Percentiles rank a stretch among this genome's conserved stretches.
These are phyloP conservation scores for Curvularia sp. DNA, from an alignment of 2,329 filamentous ascomycete genomes.

Conservation along the genomic window DNA sequence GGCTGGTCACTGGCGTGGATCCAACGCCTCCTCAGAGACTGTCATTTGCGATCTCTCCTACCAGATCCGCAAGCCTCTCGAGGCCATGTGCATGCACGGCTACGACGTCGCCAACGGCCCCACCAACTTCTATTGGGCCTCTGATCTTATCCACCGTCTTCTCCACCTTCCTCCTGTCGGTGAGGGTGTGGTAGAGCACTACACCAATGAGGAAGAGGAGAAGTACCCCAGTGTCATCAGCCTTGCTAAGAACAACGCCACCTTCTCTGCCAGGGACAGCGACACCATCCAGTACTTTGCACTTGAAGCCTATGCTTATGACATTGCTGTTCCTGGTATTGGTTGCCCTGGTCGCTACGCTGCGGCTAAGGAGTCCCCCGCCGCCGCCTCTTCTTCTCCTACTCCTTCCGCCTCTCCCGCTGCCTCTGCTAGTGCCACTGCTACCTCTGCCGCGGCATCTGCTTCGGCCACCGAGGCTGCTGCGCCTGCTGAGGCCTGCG, in stretches of 20 bases:
- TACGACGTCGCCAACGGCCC: constrained; percentile 65
- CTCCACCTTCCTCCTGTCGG: constrained; percentile 68
- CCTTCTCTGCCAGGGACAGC: constrained; percentile 63
- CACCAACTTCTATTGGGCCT: constrained; percentile 69
- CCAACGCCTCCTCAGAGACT: constrained; percentile 69
- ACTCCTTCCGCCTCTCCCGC: constrained; percentile 4
- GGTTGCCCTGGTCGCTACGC: constrained; percentile 63
- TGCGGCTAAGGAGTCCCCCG: constrained; percentile 13
- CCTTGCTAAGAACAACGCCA: constrained; percentile 59
- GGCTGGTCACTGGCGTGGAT: constrained; percentile 72
- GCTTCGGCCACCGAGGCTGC: constrained; percentile 7
- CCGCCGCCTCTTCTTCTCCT: constrained; percentile 13
- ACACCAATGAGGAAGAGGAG: constrained; percentile 64
- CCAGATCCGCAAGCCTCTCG: constrained; percentile 62
- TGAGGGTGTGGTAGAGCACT: constrained; percentile 68
- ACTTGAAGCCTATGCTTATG: constrained; percentile 70
- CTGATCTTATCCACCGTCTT: constrained; percentile 71
- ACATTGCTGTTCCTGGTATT: constrained; percentile 67
- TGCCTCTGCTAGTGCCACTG: not conserved
- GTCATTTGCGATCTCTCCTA: constrained; percentile 73
- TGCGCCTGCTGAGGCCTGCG: constrained; percentile 22
- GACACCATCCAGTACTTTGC: constrained; percentile 73
- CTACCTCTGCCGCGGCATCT: constrained; percentile 11
- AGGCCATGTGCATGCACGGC: constrained; percentile 66
- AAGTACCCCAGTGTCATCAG: constrained; percentile 63